These are phyloP conservation scores for Agroathelia rolfsii DNA, from an alignment of 1,284 basidiomycete genomes.

Conservation along the genomic window DNA sequence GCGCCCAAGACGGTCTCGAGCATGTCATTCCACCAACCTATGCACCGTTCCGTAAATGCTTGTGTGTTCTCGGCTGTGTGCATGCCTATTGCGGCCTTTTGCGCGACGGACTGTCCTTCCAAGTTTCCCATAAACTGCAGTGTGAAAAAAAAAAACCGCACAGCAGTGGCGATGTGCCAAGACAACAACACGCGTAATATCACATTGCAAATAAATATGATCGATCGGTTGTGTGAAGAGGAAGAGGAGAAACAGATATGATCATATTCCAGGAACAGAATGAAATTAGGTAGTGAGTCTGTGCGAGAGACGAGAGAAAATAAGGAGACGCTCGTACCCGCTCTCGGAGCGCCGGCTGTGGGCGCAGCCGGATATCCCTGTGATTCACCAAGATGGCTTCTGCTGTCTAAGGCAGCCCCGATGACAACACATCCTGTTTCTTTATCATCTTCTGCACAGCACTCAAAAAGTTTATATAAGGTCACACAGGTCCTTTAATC, in stretches of 20 bases:
- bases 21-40: conserved; percentile 49
- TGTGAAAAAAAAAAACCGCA: conserved; percentile 2
- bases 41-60: conserved; percentile 35
- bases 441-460: no score
- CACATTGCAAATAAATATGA: no score
- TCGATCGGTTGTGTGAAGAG: no score
- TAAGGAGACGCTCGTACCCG: conserved; percentile 31
- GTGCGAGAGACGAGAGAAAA: no score
- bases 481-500: no score
- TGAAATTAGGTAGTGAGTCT: no score
- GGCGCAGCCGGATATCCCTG: conserved; percentile 31
- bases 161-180: conserved; percentile 6
- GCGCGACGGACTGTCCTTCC: conserved; percentile 34
- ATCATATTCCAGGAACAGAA: no score
- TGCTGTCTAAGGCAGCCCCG: no score
- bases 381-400: conserved; percentile 49
- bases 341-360: conserved; percentile 45
- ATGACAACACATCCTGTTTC: no score
- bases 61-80: conserved; percentile 28
- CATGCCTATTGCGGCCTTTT: conserved; percentile 11
- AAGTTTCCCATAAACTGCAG: conserved; percentile 57
- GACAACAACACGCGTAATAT: no score
- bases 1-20: conserved; percentile 10
- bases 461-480: no score
- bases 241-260: no score